phyloP scores from a whole-genome alignment of 1,139 yeast genomes.

The Yamadazyma siamensis region DNA sequence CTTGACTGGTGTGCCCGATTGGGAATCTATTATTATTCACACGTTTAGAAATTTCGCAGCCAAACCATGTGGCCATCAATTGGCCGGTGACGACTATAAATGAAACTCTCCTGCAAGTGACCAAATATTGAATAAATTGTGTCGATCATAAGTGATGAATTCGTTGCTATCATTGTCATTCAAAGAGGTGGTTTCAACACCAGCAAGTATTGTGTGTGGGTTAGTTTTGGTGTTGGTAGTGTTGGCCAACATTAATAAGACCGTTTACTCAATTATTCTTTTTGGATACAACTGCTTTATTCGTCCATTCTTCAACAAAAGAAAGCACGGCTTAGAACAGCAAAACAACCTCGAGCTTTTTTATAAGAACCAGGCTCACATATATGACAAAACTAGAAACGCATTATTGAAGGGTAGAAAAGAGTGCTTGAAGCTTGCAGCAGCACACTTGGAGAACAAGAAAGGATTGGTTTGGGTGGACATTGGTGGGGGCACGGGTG shows the following conservation, averaged over 20 bases:
- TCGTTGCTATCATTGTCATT: too few species aligned
- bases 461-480: slow-evolving; percentile 71
- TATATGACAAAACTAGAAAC: slow-evolving; percentile 69
- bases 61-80: too few species aligned
- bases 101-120: too few species aligned
- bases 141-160: too few species aligned
- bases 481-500: slow-evolving; percentile 84
- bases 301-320: slow-evolving; percentile 55
- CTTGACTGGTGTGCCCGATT: too few species aligned
- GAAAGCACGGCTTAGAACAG: slow-evolving; percentile 26
- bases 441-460: slow-evolving; percentile 46
- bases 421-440: slow-evolving; percentile 58
- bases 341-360: slow-evolving; percentile 69
- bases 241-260: too few species aligned
- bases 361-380: slow-evolving; percentile 71
- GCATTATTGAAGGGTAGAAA: slow-evolving; percentile 68
- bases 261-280: slow-evolving; percentile 29
- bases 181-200: too few species aligned
- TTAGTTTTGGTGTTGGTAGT: too few species aligned
- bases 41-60: slow-evolving; percentile 8
- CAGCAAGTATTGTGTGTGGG: too few species aligned
- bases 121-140: too few species aligned
- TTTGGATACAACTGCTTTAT: slow-evolving; percentile 59
- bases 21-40: too few species aligned
- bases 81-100: too few species aligned